A percentile compares a stretch with the other conserved stretches of the same genome.
These are phyloP conservation scores for Aureobasidium musti DNA, from an alignment of 2,329 filamentous ascomycete species.

Conservation along the genomic window DNA sequence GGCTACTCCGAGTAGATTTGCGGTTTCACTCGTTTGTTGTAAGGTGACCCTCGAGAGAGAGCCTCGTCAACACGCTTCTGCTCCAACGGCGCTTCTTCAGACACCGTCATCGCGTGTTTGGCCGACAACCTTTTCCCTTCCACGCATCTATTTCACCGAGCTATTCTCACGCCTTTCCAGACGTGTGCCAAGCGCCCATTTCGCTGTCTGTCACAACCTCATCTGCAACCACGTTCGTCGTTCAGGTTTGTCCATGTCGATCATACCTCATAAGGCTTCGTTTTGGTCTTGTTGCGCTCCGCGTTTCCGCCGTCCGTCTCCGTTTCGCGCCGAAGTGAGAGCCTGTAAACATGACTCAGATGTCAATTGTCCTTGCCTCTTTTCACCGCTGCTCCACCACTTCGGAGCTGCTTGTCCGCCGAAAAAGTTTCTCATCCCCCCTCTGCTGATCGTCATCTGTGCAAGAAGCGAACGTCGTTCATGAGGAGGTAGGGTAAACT, in stretches of 20 bases:
- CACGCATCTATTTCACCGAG: neutral
- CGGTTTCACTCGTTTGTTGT: neutral
- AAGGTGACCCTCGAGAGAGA: neutral
- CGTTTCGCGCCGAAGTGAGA: constrained; percentile 20
- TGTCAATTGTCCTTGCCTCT: neutral
- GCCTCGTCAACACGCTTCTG: neutral
- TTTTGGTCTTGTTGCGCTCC: constrained; percentile 19
- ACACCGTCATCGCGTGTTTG: neutral
- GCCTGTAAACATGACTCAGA: constrained; percentile 12
- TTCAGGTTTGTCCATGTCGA: constrained; percentile 9
- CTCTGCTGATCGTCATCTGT: constrained; percentile 18
- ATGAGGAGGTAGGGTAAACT: neutral
- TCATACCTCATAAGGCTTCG: constrained; percentile 1
- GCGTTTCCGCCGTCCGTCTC: constrained; percentile 11
- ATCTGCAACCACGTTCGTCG: constrained; percentile 24
- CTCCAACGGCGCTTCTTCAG: neutral
- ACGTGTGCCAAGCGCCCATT: constrained; percentile 12
- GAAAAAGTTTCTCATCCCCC: constrained; percentile 22
- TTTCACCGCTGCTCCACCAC: constrained; percentile 18
- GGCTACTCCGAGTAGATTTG: neutral
- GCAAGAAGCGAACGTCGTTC: constrained; percentile 21
- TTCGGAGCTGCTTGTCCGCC: constrained; percentile 1
- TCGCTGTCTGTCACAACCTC: constrained; percentile 7
- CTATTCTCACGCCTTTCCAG: neutral
- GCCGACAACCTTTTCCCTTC: neutral